phyloP scores from a whole-genome alignment of 306 rosid species.

The Astragalus glycyphyllos region DNA sequence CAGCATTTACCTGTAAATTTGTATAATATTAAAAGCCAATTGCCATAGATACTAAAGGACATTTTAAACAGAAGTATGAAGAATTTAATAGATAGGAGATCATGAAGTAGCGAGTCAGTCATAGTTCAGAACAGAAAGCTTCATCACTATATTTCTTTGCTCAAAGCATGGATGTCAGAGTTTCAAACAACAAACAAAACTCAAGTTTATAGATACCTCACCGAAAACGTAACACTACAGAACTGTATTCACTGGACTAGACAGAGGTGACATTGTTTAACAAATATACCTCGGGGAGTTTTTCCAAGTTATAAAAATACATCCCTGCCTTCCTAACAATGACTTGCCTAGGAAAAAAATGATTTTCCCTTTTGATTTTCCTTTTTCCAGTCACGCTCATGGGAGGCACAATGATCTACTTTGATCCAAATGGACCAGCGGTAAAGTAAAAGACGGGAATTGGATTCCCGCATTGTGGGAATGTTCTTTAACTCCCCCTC shows the following conservation, averaged over 20 bases:
- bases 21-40: constrained; percentile 26
- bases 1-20: constrained; percentile 87
- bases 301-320: not conserved
- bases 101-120: constrained; percentile 22
- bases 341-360: not conserved
- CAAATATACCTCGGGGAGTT: not conserved
- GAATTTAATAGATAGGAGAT: constrained; percentile 27
- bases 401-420: not conserved
- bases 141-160: constrained; percentile 22
- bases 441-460: not conserved
- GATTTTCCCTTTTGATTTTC: not conserved
- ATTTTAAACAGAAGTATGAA: constrained; percentile 29
- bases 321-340: not conserved
- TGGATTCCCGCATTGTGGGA: not conserved
- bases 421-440: not conserved
- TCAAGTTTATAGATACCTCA: constrained; percentile 17
- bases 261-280: not conserved
- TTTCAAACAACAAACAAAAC: constrained; percentile 33
- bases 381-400: not conserved
- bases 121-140: constrained; percentile 9
- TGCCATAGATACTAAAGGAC: constrained; percentile 32
- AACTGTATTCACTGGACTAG: constrained; percentile 37
- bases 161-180: constrained; percentile 7
- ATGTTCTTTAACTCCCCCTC: not conserved
- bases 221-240: constrained; percentile 6